Conservation (phyloP, 2,329 filamentous ascomycete genomes). For the Bertia moriformis region DNA sequence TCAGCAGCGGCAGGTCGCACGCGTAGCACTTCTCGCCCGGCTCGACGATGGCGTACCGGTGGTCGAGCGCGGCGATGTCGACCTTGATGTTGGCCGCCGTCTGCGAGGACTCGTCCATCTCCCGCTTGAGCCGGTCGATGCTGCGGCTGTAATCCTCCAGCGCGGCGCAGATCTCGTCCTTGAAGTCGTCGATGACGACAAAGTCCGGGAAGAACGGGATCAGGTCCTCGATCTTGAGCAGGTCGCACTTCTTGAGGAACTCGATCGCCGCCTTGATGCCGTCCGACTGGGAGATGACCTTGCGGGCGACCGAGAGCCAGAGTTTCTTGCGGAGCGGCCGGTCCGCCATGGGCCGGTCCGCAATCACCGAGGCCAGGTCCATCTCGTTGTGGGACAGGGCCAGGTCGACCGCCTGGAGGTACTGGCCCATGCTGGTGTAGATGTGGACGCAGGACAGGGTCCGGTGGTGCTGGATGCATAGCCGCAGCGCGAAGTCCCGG, state of each 20-base stretch:
- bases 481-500: conserved; percentile 83
- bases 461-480: conserved; percentile 88
- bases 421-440: conserved; percentile 92
- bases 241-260: conserved; percentile 78
- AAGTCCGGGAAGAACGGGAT: conserved; percentile 99
- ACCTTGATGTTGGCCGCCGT: conserved; percentile 83
- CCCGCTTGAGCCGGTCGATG: conserved; percentile 74
- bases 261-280: conserved; percentile 89
- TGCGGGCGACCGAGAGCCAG: conserved; percentile 88
- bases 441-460: conserved; percentile 94
- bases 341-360: conserved; percentile 69
- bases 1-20: conserved; percentile 72
- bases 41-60: conserved; percentile 88
- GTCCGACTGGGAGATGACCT: conserved; percentile 73
- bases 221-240: conserved; percentile 86
- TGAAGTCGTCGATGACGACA: conserved; percentile 97
- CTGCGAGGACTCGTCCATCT: conserved; percentile 87
- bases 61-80: conserved; percentile 74
- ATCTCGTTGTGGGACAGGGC: conserved; percentile 81
- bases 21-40: conserved; percentile 88
- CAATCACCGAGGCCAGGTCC: conserved; percentile 77
- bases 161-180: conserved; percentile 89
- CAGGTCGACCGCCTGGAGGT: conserved; percentile 80
- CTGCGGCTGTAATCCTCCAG: conserved; percentile 85
- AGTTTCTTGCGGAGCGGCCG: conserved; percentile 75